Evolutionary conservation across 768 basidiomycete genomes (phyloP).

Genomic region (Boletus subparvulus): DNA sequence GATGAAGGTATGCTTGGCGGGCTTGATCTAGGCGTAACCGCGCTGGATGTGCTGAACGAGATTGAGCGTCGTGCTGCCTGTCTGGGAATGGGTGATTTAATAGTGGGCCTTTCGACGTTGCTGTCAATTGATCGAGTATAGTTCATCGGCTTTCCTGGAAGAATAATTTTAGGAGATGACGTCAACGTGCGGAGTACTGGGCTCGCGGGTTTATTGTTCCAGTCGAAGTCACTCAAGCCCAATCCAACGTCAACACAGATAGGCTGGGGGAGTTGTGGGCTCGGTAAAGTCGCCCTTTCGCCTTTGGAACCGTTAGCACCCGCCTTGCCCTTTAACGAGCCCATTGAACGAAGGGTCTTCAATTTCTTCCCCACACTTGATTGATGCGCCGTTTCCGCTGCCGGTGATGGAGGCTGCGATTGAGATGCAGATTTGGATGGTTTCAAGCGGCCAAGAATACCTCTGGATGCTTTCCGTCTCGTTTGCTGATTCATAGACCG

Average conservation of each 20-base stretch:
- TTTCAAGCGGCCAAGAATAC: constrained; percentile 65
- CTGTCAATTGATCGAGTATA: constrained; percentile 24
- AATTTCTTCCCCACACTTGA: constrained; percentile 48
- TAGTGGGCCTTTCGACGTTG: constrained; percentile 37
- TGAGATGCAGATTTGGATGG: constrained; percentile 42
- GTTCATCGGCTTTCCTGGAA: constrained; percentile 13
- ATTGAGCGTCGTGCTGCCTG: constrained; percentile 66
- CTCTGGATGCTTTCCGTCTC: constrained; percentile 60
- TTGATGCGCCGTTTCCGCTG: constrained; percentile 38
- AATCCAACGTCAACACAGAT: constrained; percentile 55
- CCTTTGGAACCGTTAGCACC: constrained; percentile 26
- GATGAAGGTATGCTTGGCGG: constrained; percentile 54
- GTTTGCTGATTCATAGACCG: constrained; percentile 39
- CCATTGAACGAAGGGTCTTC: constrained; percentile 78
- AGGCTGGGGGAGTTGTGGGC: constrained; percentile 54
- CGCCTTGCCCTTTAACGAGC: constrained; percentile 64
- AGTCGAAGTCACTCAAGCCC: constrained; percentile 55
- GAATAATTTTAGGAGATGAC: constrained; percentile 18
- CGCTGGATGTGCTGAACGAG: constrained; percentile 49
- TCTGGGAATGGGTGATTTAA: constrained; percentile 41
- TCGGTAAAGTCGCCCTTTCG: constrained; percentile 41
- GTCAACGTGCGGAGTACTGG: constrained; percentile 14
- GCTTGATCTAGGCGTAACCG: constrained; percentile 35
- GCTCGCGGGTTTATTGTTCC: constrained; percentile 37
- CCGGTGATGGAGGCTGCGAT: constrained; percentile 45